Evolutionary conservation across 2,329 filamentous ascomycete species (phyloP).

Genomic region (Dendrostoma leiphaemia): DNA sequence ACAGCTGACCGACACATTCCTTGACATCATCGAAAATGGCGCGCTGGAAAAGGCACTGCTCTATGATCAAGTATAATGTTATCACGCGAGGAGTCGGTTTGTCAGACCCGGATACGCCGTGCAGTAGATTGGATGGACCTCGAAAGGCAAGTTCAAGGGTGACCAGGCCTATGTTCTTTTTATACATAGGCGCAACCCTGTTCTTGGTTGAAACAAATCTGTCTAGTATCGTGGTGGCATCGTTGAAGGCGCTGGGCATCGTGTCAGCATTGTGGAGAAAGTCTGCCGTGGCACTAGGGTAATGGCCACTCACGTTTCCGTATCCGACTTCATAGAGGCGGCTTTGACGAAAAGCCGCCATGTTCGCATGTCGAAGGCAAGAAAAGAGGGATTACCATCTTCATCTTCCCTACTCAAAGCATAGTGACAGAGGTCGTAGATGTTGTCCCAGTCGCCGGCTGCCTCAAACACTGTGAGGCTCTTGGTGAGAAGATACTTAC

Average conservation of each 20-base stretch:
- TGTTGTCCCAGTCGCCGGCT: conserved; percentile 38
- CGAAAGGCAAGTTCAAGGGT: conserved; percentile 31
- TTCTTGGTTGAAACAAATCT: conserved; percentile 25
- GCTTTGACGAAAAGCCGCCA: conserved; percentile 34
- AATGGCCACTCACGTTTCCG: conserved; percentile 23
- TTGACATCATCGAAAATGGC: conserved; percentile 46
- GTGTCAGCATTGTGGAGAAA: background rate
- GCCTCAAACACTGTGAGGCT: conserved; percentile 35
- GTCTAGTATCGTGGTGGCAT: conserved; percentile 27
- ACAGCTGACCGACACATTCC: conserved; percentile 40
- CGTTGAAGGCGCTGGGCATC: conserved; percentile 25
- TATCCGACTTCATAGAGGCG: conserved; percentile 26
- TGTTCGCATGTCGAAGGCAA: conserved; percentile 42
- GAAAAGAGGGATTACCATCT: conserved; percentile 34
- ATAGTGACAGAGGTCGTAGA: conserved; percentile 43
- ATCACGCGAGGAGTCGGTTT: conserved; percentile 26
- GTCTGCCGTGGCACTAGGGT: background rate
- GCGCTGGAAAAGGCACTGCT: conserved; percentile 30
- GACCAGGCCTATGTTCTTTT: conserved; percentile 32
- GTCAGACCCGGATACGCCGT: conserved; percentile 6
- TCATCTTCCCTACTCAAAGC: conserved; percentile 40
- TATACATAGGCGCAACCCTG: conserved; percentile 30
- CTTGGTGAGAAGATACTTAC: conserved; percentile 47
- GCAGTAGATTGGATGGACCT: conserved; percentile 22
- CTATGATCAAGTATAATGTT: conserved; percentile 32